Percentiles rank a stretch among this genome's conserved stretches.
Conservation (phyloP, 371 early-diverging fungal genomes). For the Nematocida parisii region DNA sequence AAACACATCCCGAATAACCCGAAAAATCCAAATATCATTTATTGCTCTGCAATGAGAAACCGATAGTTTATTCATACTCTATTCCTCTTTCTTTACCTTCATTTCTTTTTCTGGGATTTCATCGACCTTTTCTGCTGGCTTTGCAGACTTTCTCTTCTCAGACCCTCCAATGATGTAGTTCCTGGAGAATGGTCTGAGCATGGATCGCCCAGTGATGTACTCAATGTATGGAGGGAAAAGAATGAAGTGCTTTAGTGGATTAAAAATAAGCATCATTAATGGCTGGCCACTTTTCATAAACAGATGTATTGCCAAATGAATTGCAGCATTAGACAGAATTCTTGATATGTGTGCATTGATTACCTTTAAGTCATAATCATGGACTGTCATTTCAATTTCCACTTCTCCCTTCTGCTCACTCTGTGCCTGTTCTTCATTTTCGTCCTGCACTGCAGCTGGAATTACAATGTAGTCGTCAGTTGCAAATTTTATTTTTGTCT, state of each 20-base stretch:
- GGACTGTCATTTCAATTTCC: constrained; percentile 67
- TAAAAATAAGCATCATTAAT: constrained; percentile 61
- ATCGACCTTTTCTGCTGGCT: constrained; percentile 21
- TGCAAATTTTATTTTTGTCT: constrained; percentile 62
- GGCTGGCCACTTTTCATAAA: constrained; percentile 65
- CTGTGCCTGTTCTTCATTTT: constrained; percentile 18
- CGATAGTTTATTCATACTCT: constrained; percentile 1
- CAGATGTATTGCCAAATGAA: constrained; percentile 61
- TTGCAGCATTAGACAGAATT: constrained; percentile 54
- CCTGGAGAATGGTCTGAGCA: constrained; percentile 70
- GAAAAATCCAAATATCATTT: no score
- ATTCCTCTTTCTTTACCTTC: constrained; percentile 55
- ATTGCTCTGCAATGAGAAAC: neutral
- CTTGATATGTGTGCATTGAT: constrained; percentile 53
- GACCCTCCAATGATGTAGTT: constrained; percentile 66
- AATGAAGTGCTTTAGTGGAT: constrained; percentile 63
- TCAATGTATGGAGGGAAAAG: constrained; percentile 67
- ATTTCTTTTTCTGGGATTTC: constrained; percentile 30
- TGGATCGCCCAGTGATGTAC: constrained; percentile 62
- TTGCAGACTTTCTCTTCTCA: constrained; percentile 60
- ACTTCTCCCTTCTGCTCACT: constrained; percentile 56
- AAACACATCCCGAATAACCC: no score
- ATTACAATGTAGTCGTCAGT: constrained; percentile 56
- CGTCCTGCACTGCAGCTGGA: neutral
- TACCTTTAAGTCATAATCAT: constrained; percentile 68